Percentiles rank a stretch among this genome's conserved stretches.
Conservation (phyloP, 441 rosid genomes). For the Pelargonium cotyledonis region DNA sequence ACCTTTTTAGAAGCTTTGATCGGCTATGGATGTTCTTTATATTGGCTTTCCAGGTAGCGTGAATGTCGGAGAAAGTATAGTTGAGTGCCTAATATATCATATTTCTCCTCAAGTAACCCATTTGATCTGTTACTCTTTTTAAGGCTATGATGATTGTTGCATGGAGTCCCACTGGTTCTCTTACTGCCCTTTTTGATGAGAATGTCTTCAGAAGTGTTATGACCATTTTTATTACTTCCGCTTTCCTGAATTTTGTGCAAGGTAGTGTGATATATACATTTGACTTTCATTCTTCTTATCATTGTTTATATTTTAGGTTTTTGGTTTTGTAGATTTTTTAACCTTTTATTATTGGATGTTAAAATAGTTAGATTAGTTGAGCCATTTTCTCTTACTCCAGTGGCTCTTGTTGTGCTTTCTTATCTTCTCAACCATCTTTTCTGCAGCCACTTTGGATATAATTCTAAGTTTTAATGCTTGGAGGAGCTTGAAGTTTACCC, state of each 20-base stretch:
- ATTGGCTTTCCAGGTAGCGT: conserved; percentile 75
- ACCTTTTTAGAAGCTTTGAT: conserved; percentile 88
- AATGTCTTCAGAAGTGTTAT: conserved; percentile 58
- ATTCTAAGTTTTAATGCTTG: conserved; percentile 85
- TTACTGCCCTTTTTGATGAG: conserved; percentile 47
- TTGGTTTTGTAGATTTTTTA: conserved; percentile 11
- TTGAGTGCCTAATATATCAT: conserved; percentile 19
- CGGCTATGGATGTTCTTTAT: conserved; percentile 96
- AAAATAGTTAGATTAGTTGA: conserved; percentile 8
- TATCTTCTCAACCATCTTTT: conserved; percentile 18
- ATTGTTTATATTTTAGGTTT: conserved; percentile 8
- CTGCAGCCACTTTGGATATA: conserved; percentile 76
- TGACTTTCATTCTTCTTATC: conserved; percentile 10
- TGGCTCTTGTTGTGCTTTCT: conserved; percentile 7
- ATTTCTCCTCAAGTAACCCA: conserved; percentile 18
- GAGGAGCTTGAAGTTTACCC: conserved; percentile 75
- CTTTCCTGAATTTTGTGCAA: conserved; percentile 81
- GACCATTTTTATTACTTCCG: conserved; percentile 84
- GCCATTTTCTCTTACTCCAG: conserved; percentile 13
- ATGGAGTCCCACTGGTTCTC: conserved; percentile 75
- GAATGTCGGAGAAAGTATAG: conserved; percentile 15
- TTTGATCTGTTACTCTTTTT: conserved; percentile 18
- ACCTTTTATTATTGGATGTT: conserved; percentile 10
- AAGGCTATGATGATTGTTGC: conserved; percentile 96
- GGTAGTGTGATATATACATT: conserved; percentile 38